Evolutionary conservation across 2,329 filamentous ascomycete genomes (phyloP), one percentile per base, ranked within the genome.

Genomic region (Monascus ruber): DNA sequence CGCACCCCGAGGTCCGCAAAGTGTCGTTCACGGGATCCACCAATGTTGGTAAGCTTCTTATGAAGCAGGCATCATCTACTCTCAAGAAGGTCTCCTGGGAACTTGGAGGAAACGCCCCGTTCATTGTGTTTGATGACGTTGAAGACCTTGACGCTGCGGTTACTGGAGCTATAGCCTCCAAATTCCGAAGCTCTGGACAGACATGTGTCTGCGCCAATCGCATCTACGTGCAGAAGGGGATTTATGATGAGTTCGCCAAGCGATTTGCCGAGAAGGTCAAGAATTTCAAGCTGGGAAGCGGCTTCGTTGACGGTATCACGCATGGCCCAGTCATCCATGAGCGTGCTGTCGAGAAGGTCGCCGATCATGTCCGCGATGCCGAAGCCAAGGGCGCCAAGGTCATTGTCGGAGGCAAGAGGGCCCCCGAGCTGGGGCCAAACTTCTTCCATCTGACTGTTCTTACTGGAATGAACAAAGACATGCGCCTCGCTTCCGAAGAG

Each of bases 131-230:
- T 56, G 87, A 96, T 55, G 89, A 96, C 55, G 60, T 62, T 10
- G 85, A 89, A 17, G 85, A 96, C 56, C 67, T 96, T 17, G 88
- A 95, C 42, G 68, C 71, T 4, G 91, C 91, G 2, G 86, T 96
- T 1, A 68, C 77, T 0, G 89, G 88, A 25, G 87, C 87, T 35
- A 76, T 96, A 39, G 69, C 80, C 24, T 88, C 78, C 54, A 98
- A 96, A 63, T 96, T 96, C 77, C 83, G 91, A 39, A 86, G 82
- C 31, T 93, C 85, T 0, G 91, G 91, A 29, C 91, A 98, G 71
- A 96, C 91, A 0, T 98, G 91, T 62, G 88, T 96, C 24, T 88
- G 83, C 54, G 84, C 84, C 5, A 74, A 74, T 53, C 63, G 71
- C 0, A 67, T 74, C 42, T 72, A 71, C 46, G 65, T 74, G 2